Evolutionary conservation across 805 yeast genomes (phyloP).

Genomic region (Metschnikowia dekortorum): DNA sequence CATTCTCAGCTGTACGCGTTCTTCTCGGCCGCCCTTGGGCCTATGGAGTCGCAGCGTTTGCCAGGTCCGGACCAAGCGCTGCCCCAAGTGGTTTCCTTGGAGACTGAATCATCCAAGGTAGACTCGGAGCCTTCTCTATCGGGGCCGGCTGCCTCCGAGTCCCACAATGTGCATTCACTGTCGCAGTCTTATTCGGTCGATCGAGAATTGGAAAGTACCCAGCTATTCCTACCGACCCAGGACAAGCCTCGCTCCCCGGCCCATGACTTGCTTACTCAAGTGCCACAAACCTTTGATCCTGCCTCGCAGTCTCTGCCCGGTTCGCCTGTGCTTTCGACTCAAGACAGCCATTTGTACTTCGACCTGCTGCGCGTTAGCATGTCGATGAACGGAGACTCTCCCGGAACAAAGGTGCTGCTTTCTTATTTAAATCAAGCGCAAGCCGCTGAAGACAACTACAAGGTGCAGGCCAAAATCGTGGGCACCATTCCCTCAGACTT

Average conservation of each 20-base stretch:
- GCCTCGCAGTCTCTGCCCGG: not conserved
- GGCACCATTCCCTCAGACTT: conserved; percentile 26
- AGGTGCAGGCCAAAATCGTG: conserved; percentile 18
- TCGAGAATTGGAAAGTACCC: not conserved
- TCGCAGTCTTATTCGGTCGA: not conserved
- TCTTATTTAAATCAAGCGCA: not conserved
- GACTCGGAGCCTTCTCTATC: not conserved
- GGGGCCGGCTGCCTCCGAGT: not conserved
- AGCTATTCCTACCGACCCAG: not conserved
- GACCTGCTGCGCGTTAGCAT: not conserved
- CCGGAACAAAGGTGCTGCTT: conserved; percentile 2
- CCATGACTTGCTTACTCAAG: conserved; percentile 10
- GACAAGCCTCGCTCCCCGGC: not conserved
- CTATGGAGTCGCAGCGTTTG: not conserved
- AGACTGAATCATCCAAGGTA: not conserved
- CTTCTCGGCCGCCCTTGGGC: not conserved
- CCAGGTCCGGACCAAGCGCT: not conserved
- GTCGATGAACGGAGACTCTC: not conserved
- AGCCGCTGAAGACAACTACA: conserved; percentile 11
- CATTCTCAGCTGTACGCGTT: conserved; percentile 1
- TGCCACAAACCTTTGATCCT: conserved; percentile 1
- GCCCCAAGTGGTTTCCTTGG: not conserved
- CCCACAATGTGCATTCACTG: not conserved
- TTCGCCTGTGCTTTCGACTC: not conserved
- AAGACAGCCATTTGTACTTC: conserved; percentile 2